Evolutionary conservation across 352 stramenopile genomes (phyloP).

Genomic region (Pythium chondricola): DNA sequence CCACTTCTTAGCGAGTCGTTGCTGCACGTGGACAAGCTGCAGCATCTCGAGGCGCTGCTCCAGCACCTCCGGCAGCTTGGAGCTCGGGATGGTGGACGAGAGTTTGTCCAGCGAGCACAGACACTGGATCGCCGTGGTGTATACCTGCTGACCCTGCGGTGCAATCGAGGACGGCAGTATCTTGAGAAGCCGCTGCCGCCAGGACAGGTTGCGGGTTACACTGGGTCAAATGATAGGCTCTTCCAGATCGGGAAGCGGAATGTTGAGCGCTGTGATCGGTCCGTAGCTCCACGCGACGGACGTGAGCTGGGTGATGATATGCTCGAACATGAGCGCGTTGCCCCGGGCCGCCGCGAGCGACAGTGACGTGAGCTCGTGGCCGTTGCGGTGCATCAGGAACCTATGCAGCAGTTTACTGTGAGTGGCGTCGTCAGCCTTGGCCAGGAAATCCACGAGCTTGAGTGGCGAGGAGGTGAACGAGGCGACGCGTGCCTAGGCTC

Average conservation of each 20-base stretch:
- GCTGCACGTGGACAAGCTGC: constrained; percentile 41
- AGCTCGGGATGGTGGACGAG: constrained; percentile 29
- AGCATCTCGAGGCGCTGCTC: constrained; percentile 47
- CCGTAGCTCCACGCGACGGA: constrained; percentile 47
- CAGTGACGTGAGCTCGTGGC: constrained; percentile 44
- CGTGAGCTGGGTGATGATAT: constrained; percentile 41
- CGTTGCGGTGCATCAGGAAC: constrained; percentile 46
- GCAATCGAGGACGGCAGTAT: constrained; percentile 29
- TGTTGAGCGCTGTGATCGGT: constrained; percentile 43
- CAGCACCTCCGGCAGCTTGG: constrained; percentile 23
- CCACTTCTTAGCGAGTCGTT: constrained; percentile 55
- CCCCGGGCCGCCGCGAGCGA: constrained; percentile 49
- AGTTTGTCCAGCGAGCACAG: constrained; percentile 46
- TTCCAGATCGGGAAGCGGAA: constrained; percentile 50
- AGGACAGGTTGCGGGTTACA: background rate
- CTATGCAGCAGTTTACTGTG: constrained; percentile 25
- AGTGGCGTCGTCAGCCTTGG: constrained; percentile 18
- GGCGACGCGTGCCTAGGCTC: constrained; percentile 2
- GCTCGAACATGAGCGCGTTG: constrained; percentile 47
- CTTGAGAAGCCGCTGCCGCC: background rate
- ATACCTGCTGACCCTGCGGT: constrained; percentile 26
- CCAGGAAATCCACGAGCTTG: constrained; percentile 29
- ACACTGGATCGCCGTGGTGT: constrained; percentile 48
- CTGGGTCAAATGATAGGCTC: constrained; percentile 16
- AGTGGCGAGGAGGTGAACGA: background rate